Conservation (phyloP, 2,329 filamentous ascomycete species). For the Chaetothyriales sp. region DNA sequence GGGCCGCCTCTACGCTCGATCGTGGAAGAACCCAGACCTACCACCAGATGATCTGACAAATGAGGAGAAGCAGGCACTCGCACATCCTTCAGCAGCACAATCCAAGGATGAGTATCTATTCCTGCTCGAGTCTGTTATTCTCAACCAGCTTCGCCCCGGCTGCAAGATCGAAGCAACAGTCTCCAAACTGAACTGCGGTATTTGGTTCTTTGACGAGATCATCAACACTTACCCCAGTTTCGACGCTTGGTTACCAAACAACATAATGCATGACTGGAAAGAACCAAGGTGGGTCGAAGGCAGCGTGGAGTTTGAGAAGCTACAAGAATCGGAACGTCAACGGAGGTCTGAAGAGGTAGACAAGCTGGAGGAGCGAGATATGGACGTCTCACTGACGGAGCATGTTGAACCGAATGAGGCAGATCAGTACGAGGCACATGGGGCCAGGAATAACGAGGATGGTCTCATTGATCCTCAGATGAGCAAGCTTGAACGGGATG, state of each 20-base stretch:
- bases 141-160: slow-evolving; percentile 47
- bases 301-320: slow-evolving; percentile 1
- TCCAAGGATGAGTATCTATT: slow-evolving; percentile 37
- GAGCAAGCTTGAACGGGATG: not conserved
- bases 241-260: slow-evolving; percentile 53
- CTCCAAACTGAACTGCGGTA: slow-evolving; percentile 44
- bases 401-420: not conserved
- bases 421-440: not conserved
- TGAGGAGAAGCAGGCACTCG: slow-evolving; percentile 17
- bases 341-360: not conserved
- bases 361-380: not conserved
- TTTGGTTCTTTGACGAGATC: slow-evolving; percentile 52
- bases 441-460: no score
- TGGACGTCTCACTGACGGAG: not conserved
- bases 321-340: not conserved
- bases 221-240: slow-evolving; percentile 46
- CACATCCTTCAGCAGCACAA: slow-evolving; percentile 2
- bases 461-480: not conserved
- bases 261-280: slow-evolving; percentile 55
- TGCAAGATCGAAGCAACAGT: slow-evolving; percentile 48
- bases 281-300: slow-evolving; percentile 29
- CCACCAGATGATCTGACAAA: slow-evolving; percentile 26
- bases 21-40: slow-evolving; percentile 34
- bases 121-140: slow-evolving; percentile 51
- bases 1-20: slow-evolving; percentile 40